Evolutionary conservation across 2,329 filamentous ascomycete genomes (phyloP), one percentile per base, ranked within the genome.

Genomic region (Sporothrix variecibatus): DNA sequence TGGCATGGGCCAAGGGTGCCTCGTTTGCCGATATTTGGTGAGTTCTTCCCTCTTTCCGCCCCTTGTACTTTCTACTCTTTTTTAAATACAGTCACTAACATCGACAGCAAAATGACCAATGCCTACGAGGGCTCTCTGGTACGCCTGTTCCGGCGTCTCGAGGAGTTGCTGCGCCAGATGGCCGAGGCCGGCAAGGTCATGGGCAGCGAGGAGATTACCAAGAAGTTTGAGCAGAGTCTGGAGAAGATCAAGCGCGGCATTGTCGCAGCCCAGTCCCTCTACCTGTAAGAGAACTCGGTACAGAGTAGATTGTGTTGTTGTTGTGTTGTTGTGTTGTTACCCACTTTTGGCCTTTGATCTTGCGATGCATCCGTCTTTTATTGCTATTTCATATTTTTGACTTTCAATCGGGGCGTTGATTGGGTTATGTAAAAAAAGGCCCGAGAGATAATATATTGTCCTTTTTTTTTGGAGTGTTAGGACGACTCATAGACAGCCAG

Each of bases 81-180:
- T 26, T 53, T 60, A 2, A 15, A 3, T 46, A 71, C 51, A 7
- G n/a, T 7, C n/a, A 65, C 72, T 77, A 73, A 76, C 75, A 12
- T 3, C 70, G n/a, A 6, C 77, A 79, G 95, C 84, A 97, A 97
- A 94, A 98, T 99, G 95, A 98, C 96, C 38, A 95, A 98, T 79
- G 94, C 95, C 38, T 99, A 98, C 83, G 96, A 99, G 85, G 96
- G 96, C 75, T 98, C 94, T 74, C 86, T 99, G 75, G 98, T 99
- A 79, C 94, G 96, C 68, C 90, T 98, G 53, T 99, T 99, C 90
- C 93, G 96, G 72, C 93, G 96, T 26, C 87, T 99, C 43, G 96
- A 99, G 83, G 96, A 99, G 84, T 87, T 98, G 74, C 86, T 99
- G 49, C 90, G 96, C 77, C 96, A 99, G 83, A 97, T 98, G 89